A percentile compares a stretch with the other conserved stretches of the same genome.
Evolutionary conservation across 73 alveolate genomes (phyloP).

Genomic region (Paramecium sexaurelia): DNA sequence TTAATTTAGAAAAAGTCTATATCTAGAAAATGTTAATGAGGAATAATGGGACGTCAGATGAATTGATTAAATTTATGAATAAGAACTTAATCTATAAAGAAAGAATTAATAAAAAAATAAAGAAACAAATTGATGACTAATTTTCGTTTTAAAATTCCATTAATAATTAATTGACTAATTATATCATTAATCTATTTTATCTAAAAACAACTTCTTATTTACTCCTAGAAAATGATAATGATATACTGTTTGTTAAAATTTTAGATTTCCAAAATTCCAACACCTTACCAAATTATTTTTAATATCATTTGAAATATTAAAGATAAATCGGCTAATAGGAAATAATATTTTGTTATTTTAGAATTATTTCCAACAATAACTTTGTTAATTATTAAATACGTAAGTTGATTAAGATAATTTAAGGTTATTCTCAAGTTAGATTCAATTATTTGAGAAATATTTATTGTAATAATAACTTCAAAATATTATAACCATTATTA

Average conservation of each 20-base stretch:
- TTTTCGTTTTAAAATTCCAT: slow-evolving; percentile 10
- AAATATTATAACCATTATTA: too few species aligned
- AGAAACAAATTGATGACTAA: not conserved
- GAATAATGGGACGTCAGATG: not conserved
- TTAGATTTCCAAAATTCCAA: not conserved
- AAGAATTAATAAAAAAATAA: not conserved
- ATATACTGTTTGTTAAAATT: not conserved
- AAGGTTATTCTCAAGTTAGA: too few species aligned
- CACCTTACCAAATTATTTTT: too few species aligned
- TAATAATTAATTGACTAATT: not conserved
- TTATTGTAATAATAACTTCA: too few species aligned
- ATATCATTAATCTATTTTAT: not conserved
- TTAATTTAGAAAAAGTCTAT: not conserved
- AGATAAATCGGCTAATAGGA: not conserved
- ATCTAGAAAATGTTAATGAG: not conserved
- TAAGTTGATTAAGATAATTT: too few species aligned
- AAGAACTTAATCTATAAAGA: not conserved
- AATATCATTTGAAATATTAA: too few species aligned
- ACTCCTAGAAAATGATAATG: slow-evolving; percentile 49
- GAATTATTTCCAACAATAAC: not conserved
- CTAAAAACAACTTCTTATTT: slow-evolving; percentile 39
- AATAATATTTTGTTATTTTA: too few species aligned
- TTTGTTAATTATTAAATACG: too few species aligned
- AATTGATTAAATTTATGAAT: not conserved
- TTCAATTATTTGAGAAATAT: too few species aligned